Evolutionary conservation across 192 early-diverging fungal genomes (phyloP).

Genomic region (Linnemannia schmuckeri): DNA sequence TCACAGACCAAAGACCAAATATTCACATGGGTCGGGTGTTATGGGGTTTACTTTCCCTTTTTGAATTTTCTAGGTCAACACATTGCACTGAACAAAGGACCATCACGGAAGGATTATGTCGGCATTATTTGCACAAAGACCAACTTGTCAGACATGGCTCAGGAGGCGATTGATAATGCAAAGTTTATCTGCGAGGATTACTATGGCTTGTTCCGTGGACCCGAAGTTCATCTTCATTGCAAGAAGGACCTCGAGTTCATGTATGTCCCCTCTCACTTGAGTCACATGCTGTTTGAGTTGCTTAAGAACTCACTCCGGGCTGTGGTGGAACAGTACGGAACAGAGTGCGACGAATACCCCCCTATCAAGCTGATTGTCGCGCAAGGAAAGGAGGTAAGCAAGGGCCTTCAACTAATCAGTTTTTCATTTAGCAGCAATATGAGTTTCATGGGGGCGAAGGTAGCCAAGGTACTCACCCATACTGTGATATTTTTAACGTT

Average conservation of each 20-base stretch:
- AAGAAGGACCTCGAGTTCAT: constrained; percentile 90
- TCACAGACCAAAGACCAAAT: not conserved
- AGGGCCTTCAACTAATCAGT: not conserved
- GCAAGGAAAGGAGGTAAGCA: constrained; percentile 80
- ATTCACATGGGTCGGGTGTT: not conserved
- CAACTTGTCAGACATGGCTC: constrained; percentile 82
- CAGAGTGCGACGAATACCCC: constrained; percentile 88
- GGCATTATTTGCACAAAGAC: constrained; percentile 96
- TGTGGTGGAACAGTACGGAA: constrained; percentile 91
- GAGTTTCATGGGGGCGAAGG: not conserved
- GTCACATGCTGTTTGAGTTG: constrained; percentile 98
- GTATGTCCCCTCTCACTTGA: constrained; percentile 96
- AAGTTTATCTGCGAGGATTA: constrained; percentile 92
- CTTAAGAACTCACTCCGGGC: constrained; percentile 97
- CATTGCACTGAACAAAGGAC: constrained; percentile 75
- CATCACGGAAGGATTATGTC: constrained; percentile 81
- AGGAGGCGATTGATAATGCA: constrained; percentile 92
- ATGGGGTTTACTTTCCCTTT: not conserved
- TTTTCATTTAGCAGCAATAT: not conserved
- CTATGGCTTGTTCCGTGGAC: constrained; percentile 86
- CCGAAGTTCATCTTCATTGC: constrained; percentile 82
- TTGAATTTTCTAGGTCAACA: constrained; percentile 72
- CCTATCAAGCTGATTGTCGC: constrained; percentile 95
- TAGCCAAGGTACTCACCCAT: not conserved
- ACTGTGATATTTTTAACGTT: not conserved